Evolutionary conservation across 106 monocot species (phyloP), one percentile per base, ranked within the genome.

Genomic region (Acorus calamus): DNA sequence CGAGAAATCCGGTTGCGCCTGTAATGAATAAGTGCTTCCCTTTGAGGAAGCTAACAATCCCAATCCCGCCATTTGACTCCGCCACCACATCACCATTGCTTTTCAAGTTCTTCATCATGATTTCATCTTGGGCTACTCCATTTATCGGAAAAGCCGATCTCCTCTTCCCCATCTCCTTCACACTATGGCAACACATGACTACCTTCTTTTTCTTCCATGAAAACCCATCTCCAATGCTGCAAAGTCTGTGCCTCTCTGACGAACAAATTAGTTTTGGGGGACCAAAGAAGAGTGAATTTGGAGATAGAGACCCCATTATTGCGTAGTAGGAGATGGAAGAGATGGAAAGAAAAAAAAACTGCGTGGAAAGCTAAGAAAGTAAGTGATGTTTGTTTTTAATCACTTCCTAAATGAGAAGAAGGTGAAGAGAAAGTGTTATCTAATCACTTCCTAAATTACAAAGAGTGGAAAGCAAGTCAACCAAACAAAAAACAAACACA

Each of bases 1-100:
- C 93, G 4, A 93, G 89, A 73, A 93, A 93, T n/a, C 93, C 93
- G 58, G 93, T 93, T 64, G 83, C 93, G 12, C 93, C 93, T 3
- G 93, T 93, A 42, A 93, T 75, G 43, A 93, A 71, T 51, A 93
- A 77, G 4, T 68, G 57, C 78, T 89, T 93, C 8, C 85, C 88
- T 44, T 67, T 66, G 56, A 89, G 80, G 49, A 83, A 89, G 50
- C 70, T 71, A 49, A 67, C 76, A 52, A 93, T 86, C 8, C 93
- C 85, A 55, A 93, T 74, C 2, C 93, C 93, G 49, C 71, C 73
- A 10, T 69, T 62, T 14, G 47, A 44, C 8, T 60, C 61, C 8
- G 42, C 49, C 46, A 52, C 2, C 6, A 42, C 48, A 10, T 50
- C 9, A 57, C 43, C 54, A 6, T 43, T 53, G 47, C 61, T 28